Percentiles rank a stretch among this genome's conserved stretches.
Conservation (phyloP, 345 rosid genomes). For the Crucihimalaya himalaica region DNA sequence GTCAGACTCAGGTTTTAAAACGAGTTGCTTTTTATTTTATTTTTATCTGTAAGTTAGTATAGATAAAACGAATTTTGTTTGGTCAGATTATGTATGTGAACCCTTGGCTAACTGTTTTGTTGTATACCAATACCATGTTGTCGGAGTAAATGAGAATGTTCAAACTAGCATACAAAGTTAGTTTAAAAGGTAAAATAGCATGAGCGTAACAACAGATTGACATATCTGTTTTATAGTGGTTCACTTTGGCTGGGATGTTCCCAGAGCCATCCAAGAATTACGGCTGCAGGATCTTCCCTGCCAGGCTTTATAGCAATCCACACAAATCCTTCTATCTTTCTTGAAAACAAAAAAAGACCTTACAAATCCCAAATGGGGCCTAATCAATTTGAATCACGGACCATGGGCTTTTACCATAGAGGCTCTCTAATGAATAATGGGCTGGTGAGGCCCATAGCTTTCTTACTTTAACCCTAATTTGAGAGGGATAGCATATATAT, state of each 20-base stretch:
- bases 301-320: too few species aligned
- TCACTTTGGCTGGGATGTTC: not conserved
- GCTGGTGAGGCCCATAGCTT: not conserved
- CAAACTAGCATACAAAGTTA: not conserved
- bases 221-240: too few species aligned
- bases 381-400: not conserved
- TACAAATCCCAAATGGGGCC: not conserved
- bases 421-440: not conserved
- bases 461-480: conserved; percentile 24
- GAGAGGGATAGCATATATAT: conserved; percentile 15
- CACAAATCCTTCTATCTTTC: too few species aligned
- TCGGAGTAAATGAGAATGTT: conserved; percentile 21
- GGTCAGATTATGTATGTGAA: conserved; percentile 33
- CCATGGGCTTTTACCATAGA: not conserved
- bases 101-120: conserved; percentile 15
- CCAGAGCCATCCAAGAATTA: not conserved
- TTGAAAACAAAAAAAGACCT: not conserved
- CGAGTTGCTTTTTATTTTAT: not conserved
- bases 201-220: not conserved
- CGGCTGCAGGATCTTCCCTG: too few species aligned
- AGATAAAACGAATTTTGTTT: conserved; percentile 31
- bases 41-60: conserved; percentile 18
- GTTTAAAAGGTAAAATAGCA: not conserved
- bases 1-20: conserved; percentile 17
- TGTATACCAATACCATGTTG: conserved; percentile 19